These are phyloP conservation scores for Xylaria polymorpha DNA, from an alignment of 2,329 filamentous ascomycete genomes.

Conservation along the genomic window DNA sequence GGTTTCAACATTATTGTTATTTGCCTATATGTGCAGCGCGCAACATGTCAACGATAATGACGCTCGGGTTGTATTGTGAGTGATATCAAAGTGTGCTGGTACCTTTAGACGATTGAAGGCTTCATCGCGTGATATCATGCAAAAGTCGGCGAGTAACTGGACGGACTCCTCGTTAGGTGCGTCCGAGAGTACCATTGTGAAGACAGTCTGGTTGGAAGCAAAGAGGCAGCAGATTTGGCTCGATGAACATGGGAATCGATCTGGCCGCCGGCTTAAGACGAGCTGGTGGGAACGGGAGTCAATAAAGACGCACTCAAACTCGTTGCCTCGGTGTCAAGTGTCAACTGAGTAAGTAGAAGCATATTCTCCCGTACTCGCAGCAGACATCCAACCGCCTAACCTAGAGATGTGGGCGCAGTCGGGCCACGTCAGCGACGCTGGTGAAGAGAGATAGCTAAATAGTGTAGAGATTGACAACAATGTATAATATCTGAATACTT, in stretches of 20 bases:
- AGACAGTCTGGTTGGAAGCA: conserved; percentile 16
- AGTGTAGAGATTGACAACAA: conserved; percentile 11
- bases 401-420: conserved; percentile 8
- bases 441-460: conserved; percentile 13
- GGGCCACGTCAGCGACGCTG: conserved; percentile 26
- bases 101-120: conserved; percentile 47
- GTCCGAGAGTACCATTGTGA: conserved; percentile 43
- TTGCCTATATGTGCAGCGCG: conserved; percentile 49
- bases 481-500: background rate
- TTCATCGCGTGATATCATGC: conserved; percentile 40
- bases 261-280: conserved; percentile 9
- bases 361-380: conserved; percentile 27
- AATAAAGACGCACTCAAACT: conserved; percentile 25
- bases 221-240: conserved; percentile 12
- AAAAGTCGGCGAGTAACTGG: conserved; percentile 40
- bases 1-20: conserved; percentile 59
- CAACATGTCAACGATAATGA: conserved; percentile 20
- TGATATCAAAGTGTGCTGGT: conserved; percentile 16
- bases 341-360: conserved; percentile 17
- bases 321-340: conserved; percentile 19
- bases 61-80: conserved; percentile 21
- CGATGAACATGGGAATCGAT: conserved; percentile 32
- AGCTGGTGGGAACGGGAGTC: conserved; percentile 5
- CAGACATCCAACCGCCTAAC: conserved; percentile 12
- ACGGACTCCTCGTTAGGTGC: conserved; percentile 42